Evolutionary conservation across 495 filamentous ascomycete species (phyloP), one percentile per base, ranked within the genome.

Genomic region (Lentithecium fluviatile): DNA sequence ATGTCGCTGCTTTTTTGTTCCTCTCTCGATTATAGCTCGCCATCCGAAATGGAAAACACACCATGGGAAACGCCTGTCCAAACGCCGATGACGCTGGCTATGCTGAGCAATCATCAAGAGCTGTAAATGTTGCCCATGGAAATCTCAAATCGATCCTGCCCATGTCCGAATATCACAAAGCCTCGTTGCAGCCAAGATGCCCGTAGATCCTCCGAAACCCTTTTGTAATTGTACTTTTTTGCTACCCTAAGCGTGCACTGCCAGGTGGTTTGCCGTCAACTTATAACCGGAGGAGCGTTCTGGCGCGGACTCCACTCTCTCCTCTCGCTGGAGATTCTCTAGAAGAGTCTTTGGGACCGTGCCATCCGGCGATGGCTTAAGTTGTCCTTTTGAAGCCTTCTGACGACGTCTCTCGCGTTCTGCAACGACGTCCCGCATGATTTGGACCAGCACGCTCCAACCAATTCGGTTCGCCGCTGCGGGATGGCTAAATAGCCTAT

Each of bases 331-430:
- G 4, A 77, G 62, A 52, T 64, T 68, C 42, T 74, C 69, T 45
- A 72, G 53, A 2, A 70, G 50, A 1, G 45, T 10, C 40, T 61
- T 57, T 6, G 45, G 17, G 20, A 72, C 56, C 8, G 62, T 17
- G 6, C 62, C 34, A 40, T 45, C 46, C 58, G 49, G 37, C 57
- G 32, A 11, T 38, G 47, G 45, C 23, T 24, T 63, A 61, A 37
- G n/a, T 43, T 24, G 42, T 45, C 45, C 50, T 59, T 70, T 34
- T 49, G 66, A 37, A 46, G 65, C 58, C 19, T 61, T 65, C 17
- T 55, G 61, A 6, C 69, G 54, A 12, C 69, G 67, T 13, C 64
- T 70, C 62, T 89, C 86, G 32, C 86, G 80, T 69, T 88, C 85
- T 2, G 75, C 76, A 19, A 88, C 75, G 32, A 87, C 80, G 15